phyloP scores from a whole-genome alignment of 2,329 filamentous ascomycete species.

The Magnaporthiopsis rhizophila region DNA sequence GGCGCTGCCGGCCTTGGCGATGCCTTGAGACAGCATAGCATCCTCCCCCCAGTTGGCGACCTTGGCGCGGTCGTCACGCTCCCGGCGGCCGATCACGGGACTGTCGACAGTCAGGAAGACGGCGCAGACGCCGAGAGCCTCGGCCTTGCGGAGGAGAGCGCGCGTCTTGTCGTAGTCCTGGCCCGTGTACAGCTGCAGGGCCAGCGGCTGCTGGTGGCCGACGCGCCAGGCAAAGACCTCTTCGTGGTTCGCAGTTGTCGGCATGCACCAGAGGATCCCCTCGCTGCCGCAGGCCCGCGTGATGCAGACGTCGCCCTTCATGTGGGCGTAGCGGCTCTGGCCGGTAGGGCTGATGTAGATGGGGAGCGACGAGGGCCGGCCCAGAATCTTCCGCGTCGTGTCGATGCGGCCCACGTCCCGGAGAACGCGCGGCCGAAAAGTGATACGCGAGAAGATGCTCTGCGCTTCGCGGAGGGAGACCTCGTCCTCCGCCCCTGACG shows the following conservation, averaged over 20 bases:
- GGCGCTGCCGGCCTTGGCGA: constrained; percentile 34
- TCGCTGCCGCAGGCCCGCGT: constrained; percentile 11
- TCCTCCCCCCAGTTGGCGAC: constrained; percentile 25
- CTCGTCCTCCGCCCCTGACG: constrained; percentile 43
- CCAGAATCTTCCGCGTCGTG: constrained; percentile 11
- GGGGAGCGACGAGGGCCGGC: constrained; percentile 12
- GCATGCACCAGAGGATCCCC: constrained; percentile 13
- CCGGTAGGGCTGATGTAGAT: constrained; percentile 13
- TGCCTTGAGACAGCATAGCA: constrained; percentile 34
- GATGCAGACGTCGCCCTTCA: constrained; percentile 11
- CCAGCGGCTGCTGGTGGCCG: constrained; percentile 7
- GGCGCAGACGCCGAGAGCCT: constrained; percentile 11
- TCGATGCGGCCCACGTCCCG: constrained; percentile 28
- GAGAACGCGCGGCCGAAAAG: constrained; percentile 42
- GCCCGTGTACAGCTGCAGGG: constrained; percentile 13
- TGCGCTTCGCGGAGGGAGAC: constrained; percentile 41
- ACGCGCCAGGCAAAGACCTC: constrained; percentile 4
- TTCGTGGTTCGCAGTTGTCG: constrained; percentile 10
- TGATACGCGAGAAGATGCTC: constrained; percentile 37
- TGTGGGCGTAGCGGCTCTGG: constrained; percentile 10
- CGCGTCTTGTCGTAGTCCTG: constrained; percentile 1
- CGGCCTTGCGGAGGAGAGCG: constrained; percentile 10
- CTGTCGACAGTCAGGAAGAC: constrained; percentile 36
- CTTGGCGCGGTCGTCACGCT: constrained; percentile 12
- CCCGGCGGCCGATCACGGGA: constrained; percentile 32